These are phyloP conservation scores for Yarrowia hollandica DNA, from an alignment of 805 yeast species.

Conservation along the genomic window DNA sequence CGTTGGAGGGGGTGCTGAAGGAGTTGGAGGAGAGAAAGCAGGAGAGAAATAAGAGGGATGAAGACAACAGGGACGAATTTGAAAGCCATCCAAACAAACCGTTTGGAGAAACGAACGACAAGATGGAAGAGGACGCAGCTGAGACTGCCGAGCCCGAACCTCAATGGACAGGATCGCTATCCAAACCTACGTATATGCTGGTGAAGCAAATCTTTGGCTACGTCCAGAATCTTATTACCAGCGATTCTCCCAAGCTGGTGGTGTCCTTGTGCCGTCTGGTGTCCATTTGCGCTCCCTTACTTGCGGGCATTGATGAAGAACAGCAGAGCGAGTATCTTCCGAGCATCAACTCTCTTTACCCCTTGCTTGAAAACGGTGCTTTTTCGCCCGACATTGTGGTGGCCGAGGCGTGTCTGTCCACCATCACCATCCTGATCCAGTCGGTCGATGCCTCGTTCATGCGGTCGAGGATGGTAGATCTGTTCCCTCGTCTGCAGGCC, in stretches of 20 bases:
- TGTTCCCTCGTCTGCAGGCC: constrained; percentile 33
- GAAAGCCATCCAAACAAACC: constrained; percentile 34
- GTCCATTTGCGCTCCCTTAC: constrained; percentile 49
- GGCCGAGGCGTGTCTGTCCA: constrained; percentile 38
- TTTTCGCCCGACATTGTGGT: constrained; percentile 41
- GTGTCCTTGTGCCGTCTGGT: constrained; percentile 57
- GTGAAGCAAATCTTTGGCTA: constrained; percentile 64
- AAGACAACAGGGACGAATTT: constrained; percentile 39
- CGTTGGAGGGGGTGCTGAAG: constrained; percentile 30
- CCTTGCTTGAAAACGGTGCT: constrained; percentile 42
- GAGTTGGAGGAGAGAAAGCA: not conserved
- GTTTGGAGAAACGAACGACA: constrained; percentile 21
- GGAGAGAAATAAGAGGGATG: constrained; percentile 31
- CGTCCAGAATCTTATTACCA: constrained; percentile 68
- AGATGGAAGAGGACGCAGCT: constrained; percentile 30
- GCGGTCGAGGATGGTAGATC: constrained; percentile 38
- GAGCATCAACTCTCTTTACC: constrained; percentile 55
- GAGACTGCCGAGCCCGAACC: constrained; percentile 37
- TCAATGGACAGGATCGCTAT: constrained; percentile 69
- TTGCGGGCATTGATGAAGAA: constrained; percentile 51
- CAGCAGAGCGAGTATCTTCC: constrained; percentile 46
- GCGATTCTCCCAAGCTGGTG: constrained; percentile 58
- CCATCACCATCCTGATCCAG: constrained; percentile 37
- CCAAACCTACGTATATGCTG: constrained; percentile 57
- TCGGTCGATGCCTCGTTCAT: constrained; percentile 42